Evolutionary conservation across 345 rosid species (phyloP), one percentile per base, ranked within the genome.

Genomic region (Gynandropsis gynandra): DNA sequence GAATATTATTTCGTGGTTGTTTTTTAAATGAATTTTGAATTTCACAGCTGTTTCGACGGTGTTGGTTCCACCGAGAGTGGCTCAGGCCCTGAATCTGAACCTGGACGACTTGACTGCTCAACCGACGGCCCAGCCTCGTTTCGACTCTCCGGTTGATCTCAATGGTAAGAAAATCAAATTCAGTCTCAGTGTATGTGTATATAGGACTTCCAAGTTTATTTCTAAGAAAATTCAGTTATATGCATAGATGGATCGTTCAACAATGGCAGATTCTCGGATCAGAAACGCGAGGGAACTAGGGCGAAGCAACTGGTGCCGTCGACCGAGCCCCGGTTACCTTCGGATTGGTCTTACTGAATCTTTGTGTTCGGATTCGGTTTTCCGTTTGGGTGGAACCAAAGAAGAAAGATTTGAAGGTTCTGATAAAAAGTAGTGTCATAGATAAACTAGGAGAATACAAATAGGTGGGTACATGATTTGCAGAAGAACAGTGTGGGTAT

Each of bases 61-160:
- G 10, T 51, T 87, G 37, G 75, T 90, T n/a, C 98, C 96, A 16
- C 87, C 83, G n/a, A 82, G 72, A 69, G 81, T 87, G 50, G 82
- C 80, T 27, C 83, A 79, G 52, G 92, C 89, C 9, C 52, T 89
- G 65, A 82, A 83, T 52, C 47, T 79, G 63, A 83, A 86, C 50
- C 21, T 76, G 33, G 76, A 73, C 2, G 78, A 71, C 1, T 37
- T 67, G 27, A 70, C 68, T 16, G 59, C 10, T 13, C 71, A 61
- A 47, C 61, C 69, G 27, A 70, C 68, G 20, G 59, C 10, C 14
- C 71, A 61, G 50, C 61, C 70, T 0, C 75, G 24, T 54, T 75
- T 41, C 76, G 76, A 10, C 39, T 42, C 18, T 0, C 16, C 16
- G 57, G 75, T 71, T 31, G 27, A 2, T 41, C 40, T 42, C 7